Base-by-base conservation (phyloP, 495 filamentous ascomycete species). In the Penicillium mononematosum region DNA sequence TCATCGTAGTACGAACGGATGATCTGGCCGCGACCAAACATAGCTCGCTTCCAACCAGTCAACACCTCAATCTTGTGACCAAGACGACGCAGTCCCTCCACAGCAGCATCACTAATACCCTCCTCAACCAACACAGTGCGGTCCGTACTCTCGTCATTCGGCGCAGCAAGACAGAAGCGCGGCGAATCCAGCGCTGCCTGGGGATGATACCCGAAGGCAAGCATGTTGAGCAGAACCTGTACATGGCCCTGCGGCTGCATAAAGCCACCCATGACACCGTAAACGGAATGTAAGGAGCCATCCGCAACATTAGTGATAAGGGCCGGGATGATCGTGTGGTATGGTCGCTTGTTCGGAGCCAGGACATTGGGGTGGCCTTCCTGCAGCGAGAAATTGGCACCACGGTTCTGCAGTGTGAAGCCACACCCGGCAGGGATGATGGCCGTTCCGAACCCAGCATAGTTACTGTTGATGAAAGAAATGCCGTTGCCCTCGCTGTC, bases 161-260 rank as follows among this genome's bases (percentile, higher is more conserved):
- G 84, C 81, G 86, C 85, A 3, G 88, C 88, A 60, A 93, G 86
- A 59, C 91, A 96, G 41, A 98, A 78, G 10, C 94, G 78, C 36
- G 95, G 93, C 31, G 94, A 86, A 67, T 98, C 94, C 3, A 98
- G 78, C 44, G 95, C 93, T 32, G 88, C 85, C 77, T 98, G 94
- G 29, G 92, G 91, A 53, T 83, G 87, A 62, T 89, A 79, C n/a
- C 85, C 84, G 68, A 94, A 96, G 0, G 88, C 85, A 4, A 96
- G 71, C 84, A 95, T 90, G 55, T 96, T 96, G 8, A 98, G 80
- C 50, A 98, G 73, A 3, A 97, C 91, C 71, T 98, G 94, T 14
- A 98, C 90, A 66, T 98, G 94, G 10, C 94, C 94, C 76, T 98
- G 94, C 0, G 94, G 94, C 77, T 98, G 94, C 95, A 98, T 98